phyloP scores from a whole-genome alignment of 306 rosid species.

The Castanea mollissima region DNA sequence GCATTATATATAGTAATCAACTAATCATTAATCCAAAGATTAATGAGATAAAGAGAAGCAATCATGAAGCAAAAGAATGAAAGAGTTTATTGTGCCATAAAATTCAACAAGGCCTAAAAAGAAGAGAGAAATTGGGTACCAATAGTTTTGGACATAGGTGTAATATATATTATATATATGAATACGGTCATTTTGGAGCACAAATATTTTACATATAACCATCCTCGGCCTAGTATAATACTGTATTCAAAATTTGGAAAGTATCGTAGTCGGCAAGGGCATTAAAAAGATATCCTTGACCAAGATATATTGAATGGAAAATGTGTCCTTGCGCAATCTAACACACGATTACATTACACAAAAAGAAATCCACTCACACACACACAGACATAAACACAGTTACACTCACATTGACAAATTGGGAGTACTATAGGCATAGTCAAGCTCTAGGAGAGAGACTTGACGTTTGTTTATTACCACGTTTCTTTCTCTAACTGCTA shows the following conservation, averaged over 20 bases:
- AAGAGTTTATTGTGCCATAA: not conserved
- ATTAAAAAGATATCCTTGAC: not conserved
- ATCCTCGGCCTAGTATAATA: not conserved
- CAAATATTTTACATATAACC: not conserved
- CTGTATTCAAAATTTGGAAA: not conserved
- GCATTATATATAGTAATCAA: not conserved
- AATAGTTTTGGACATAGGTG: not conserved
- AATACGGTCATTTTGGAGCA: not conserved
- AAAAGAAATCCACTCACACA: not conserved
- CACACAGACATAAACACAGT: not conserved
- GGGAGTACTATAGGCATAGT: not conserved
- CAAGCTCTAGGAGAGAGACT: not conserved
- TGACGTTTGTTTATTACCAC: not conserved
- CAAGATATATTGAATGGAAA: too few relatives aligned
- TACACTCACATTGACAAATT: not conserved
- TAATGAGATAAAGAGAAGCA: not conserved
- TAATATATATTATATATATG: not conserved
- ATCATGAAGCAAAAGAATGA: not conserved
- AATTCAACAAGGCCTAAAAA: not conserved
- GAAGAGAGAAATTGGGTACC: too few relatives aligned
- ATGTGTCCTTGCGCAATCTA: not conserved
- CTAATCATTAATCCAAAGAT: not conserved
- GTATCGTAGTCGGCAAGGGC: slow-evolving; percentile 13
- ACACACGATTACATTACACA: not conserved
- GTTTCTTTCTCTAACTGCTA: slow-evolving; percentile 8